A percentile compares a stretch with the other conserved stretches of the same genome.
Conservation (phyloP, 148 eudicot species). For the Pharnaceum exiguum region DNA sequence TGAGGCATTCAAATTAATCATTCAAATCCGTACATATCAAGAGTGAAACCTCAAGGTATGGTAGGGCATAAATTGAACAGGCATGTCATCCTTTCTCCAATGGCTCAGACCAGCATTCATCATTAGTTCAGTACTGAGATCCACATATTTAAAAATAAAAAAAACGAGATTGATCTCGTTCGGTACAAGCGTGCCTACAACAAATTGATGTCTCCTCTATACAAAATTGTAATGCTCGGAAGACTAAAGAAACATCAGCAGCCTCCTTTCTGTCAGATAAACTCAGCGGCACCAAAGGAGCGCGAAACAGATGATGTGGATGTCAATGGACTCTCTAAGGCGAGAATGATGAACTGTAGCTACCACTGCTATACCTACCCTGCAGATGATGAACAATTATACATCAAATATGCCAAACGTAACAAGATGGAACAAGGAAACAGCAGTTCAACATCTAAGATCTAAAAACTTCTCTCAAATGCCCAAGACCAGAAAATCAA, state of each 20-base stretch:
- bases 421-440: neutral
- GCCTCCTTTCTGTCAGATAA: constrained; percentile 14
- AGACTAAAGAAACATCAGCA: constrained; percentile 12
- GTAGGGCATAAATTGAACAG: constrained; percentile 3
- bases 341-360: constrained; percentile 9
- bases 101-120: constrained; percentile 10
- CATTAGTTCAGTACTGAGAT: constrained; percentile 11
- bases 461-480: no score
- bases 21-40: neutral
- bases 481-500: no score
- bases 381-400: constrained; percentile 3
- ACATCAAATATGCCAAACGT: neutral
- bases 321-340: constrained; percentile 12
- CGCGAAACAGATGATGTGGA: constrained; percentile 9
- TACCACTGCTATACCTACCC: constrained; percentile 13
- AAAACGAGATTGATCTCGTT: constrained; percentile 5
- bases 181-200: constrained; percentile 21
- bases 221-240: constrained; percentile 10
- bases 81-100: constrained; percentile 8
- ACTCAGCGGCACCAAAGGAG: constrained; percentile 13
- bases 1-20: neutral
- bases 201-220: constrained; percentile 21
- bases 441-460: no score
- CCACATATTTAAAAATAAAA: no score
- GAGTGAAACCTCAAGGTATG: constrained; percentile 1